Conservation (phyloP, 768 basidiomycete genomes). For the Kockovaella imperatae region DNA sequence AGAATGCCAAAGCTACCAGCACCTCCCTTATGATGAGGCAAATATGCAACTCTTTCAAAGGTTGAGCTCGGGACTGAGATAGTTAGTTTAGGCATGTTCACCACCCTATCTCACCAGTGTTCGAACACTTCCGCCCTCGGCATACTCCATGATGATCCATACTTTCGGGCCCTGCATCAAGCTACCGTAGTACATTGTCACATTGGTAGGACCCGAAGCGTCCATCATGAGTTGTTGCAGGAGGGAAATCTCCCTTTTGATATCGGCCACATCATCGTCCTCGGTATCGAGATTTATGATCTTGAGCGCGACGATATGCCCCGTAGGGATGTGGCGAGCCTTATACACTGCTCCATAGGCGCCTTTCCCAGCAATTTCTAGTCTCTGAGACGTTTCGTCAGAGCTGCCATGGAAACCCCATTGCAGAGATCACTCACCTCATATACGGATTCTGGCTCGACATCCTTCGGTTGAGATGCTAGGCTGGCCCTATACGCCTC, state of each 20-base stretch:
- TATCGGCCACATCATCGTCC: constrained; percentile 93
- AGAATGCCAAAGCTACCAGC: constrained; percentile 73
- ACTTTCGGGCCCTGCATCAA: constrained; percentile 89
- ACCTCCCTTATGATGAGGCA: constrained; percentile 83
- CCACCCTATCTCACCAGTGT: constrained; percentile 52
- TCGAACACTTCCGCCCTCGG: constrained; percentile 86
- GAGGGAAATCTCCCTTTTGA: constrained; percentile 90
- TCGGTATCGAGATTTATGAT: constrained; percentile 96
- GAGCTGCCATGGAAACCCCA: neutral
- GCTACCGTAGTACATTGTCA: constrained; percentile 93
- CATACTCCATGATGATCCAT: constrained; percentile 99
- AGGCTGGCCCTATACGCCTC: constrained; percentile 30
- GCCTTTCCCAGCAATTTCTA: constrained; percentile 90
- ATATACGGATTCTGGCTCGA: constrained; percentile 27
- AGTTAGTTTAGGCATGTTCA: neutral
- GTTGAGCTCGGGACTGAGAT: constrained; percentile 67
- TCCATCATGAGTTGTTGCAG: constrained; percentile 62
- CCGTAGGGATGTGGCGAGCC: constrained; percentile 72
- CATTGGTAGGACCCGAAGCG: constrained; percentile 48
- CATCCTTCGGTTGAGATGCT: constrained; percentile 31
- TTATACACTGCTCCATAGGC: constrained; percentile 94
- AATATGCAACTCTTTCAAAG: constrained; percentile 79
- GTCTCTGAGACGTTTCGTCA: constrained; percentile 49
- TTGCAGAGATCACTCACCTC: constrained; percentile 18
- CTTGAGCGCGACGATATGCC: constrained; percentile 89